Percentiles rank a stretch among this genome's conserved stretches.
Conservation (phyloP, 1,284 basidiomycete species). For the Xerocomus minutiporus region DNA sequence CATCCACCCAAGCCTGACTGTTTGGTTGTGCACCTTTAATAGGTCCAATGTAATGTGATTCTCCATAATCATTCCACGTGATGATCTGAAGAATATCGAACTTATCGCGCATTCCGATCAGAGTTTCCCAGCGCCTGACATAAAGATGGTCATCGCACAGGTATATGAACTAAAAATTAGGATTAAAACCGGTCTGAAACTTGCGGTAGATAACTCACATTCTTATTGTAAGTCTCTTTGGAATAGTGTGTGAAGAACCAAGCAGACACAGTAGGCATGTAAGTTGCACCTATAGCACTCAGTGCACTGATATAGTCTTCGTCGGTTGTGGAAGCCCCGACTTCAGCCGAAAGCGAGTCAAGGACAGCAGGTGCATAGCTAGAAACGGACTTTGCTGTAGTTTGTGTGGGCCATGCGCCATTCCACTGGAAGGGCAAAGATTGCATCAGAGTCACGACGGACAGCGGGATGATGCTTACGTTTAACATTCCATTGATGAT, state of each 20-base stretch:
- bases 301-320: slow-evolving; percentile 41
- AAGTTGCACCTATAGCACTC: slow-evolving; percentile 26
- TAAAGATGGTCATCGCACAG: slow-evolving; percentile 71
- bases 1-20: slow-evolving; percentile 61
- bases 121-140: slow-evolving; percentile 67
- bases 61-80: slow-evolving; percentile 63
- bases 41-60: slow-evolving; percentile 62
- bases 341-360: slow-evolving; percentile 37
- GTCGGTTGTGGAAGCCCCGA: slow-evolving; percentile 49
- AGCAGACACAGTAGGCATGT: slow-evolving; percentile 51
- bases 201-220: slow-evolving; percentile 44
- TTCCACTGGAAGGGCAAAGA: slow-evolving; percentile 48
- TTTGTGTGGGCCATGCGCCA: slow-evolving; percentile 57
- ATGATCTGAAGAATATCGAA: slow-evolving; percentile 59
- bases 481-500: slow-evolving; percentile 61
- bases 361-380: slow-evolving; percentile 22
- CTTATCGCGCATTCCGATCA: slow-evolving; percentile 57
- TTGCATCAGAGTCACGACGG: slow-evolving; percentile 3
- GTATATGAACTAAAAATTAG: slow-evolving; percentile 50
- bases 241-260: slow-evolving; percentile 81
- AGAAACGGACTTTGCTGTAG: slow-evolving; percentile 44
- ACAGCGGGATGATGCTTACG: slow-evolving; percentile 33
- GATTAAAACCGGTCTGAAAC: slow-evolving; percentile 5
- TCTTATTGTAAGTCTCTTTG: slow-evolving; percentile 70
- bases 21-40: slow-evolving; percentile 64